These are phyloP conservation scores for cucumber (Cucumis sativus) DNA, from an alignment of 306 rosid species.

Conservation along the genomic window Cucumber_9930_V3 NC_026660.2:29744501-29745000, in stretches of 20 bases:
- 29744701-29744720: no score
- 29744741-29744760: not conserved
- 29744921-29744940: not conserved
- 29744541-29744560: no score
- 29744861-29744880: not conserved
- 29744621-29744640: no score
- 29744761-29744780: not conserved
- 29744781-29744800: not conserved
- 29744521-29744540: no score
- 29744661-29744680: not conserved
- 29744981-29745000: not conserved
- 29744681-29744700: no score
- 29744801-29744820: not conserved
- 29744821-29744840: not conserved
- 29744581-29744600: no score
- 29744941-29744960: constrained; percentile 6
- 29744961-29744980: constrained; percentile 3
- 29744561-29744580: no score
- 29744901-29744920: not conserved
- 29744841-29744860: not conserved
- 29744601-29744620: no score
- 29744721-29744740: no score
- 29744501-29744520: no score
- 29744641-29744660: not conserved
- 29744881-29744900: not conserved